Conservation (phyloP, 2,329 filamentous ascomycete genomes). For the Cordyceps fumosorosea region DNA sequence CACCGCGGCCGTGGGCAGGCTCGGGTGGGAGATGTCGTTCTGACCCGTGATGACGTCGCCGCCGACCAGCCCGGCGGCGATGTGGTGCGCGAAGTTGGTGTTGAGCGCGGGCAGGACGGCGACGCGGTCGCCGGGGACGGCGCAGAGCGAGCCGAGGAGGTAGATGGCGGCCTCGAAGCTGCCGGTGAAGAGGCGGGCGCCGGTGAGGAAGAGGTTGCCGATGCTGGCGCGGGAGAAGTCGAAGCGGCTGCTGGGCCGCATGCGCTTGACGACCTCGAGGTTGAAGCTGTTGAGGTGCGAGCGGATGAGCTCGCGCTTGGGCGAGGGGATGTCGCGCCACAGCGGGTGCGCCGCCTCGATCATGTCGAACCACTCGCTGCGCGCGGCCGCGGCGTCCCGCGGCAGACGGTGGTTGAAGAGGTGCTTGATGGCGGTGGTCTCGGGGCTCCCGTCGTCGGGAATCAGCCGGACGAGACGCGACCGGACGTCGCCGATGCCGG, state of each 20-base stretch:
- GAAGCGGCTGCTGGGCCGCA: conserved; percentile 65
- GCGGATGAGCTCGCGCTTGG: conserved; percentile 70
- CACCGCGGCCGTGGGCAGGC: conserved; percentile 48
- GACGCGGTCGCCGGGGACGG: conserved; percentile 63
- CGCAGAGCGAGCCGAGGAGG: conserved; percentile 77
- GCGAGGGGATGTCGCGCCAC: conserved; percentile 64
- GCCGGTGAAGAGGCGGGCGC: conserved; percentile 82
- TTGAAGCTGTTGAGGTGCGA: conserved; percentile 72
- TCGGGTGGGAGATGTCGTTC: conserved; percentile 86
- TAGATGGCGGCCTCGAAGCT: conserved; percentile 92
- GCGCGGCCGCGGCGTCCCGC: conserved; percentile 49
- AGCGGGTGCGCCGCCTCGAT: conserved; percentile 74
- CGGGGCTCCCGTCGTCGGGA: conserved; percentile 54
- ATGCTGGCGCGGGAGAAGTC: conserved; percentile 72
- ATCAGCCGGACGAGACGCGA: conserved; percentile 81
- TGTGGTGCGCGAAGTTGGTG: conserved; percentile 92
- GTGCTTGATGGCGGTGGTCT: conserved; percentile 67
- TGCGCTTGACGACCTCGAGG: conserved; percentile 70
- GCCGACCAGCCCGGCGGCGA: conserved; percentile 72
- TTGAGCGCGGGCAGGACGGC: conserved; percentile 85
- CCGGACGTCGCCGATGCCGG: conserved; percentile 50
- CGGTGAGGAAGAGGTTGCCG: conserved; percentile 75
- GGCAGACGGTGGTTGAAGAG: conserved; percentile 86
- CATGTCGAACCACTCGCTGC: conserved; percentile 79
- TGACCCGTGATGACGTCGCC: conserved; percentile 80